Conservation (phyloP, 2,329 filamentous ascomycete species). For the Stylonectria norvegica region DNA sequence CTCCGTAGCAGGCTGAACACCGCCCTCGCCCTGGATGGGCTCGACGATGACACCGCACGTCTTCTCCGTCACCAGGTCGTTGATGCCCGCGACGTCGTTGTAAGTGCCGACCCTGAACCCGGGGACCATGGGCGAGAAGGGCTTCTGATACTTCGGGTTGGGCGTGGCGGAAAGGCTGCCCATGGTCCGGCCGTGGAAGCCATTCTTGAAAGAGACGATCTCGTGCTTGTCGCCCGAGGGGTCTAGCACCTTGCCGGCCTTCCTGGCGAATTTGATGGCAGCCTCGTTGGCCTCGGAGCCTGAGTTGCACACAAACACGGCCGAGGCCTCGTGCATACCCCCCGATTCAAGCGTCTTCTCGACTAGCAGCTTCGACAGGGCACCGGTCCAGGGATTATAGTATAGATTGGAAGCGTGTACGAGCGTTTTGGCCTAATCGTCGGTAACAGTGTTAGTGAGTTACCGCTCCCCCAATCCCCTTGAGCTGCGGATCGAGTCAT, state of each 20-base stretch:
- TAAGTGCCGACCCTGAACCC: conserved; percentile 84
- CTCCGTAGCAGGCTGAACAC: conserved; percentile 76
- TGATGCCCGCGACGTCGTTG: conserved; percentile 74
- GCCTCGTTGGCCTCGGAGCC: conserved; percentile 97
- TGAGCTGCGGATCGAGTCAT: conserved; percentile 12
- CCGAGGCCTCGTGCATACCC: conserved; percentile 73
- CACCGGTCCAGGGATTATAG: conserved; percentile 93
- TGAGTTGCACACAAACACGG: conserved; percentile 93
- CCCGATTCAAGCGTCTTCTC: conserved; percentile 76
- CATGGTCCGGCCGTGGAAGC: conserved; percentile 97
- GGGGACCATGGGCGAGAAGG: conserved; percentile 92
- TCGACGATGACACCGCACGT: conserved; percentile 96
- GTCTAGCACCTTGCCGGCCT: conserved; percentile 75
- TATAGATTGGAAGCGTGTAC: conserved; percentile 95
- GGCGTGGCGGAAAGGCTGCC: conserved; percentile 92
- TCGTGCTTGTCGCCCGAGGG: conserved; percentile 73
- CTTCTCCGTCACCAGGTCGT: conserved; percentile 71
- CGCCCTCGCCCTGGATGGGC: conserved; percentile 96
- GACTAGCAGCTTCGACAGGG: conserved; percentile 80
- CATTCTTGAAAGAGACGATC: conserved; percentile 84
- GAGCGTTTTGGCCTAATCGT: conserved; percentile 62
- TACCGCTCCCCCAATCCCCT: too few relatives aligned
- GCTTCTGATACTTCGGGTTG: conserved; percentile 95
- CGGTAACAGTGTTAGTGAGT: conserved; percentile 1
- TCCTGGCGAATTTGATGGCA: conserved; percentile 93